Evolutionary conservation across 768 basidiomycete genomes (phyloP), one percentile per base, ranked within the genome.

Genomic region (Podaxis rugospora): DNA sequence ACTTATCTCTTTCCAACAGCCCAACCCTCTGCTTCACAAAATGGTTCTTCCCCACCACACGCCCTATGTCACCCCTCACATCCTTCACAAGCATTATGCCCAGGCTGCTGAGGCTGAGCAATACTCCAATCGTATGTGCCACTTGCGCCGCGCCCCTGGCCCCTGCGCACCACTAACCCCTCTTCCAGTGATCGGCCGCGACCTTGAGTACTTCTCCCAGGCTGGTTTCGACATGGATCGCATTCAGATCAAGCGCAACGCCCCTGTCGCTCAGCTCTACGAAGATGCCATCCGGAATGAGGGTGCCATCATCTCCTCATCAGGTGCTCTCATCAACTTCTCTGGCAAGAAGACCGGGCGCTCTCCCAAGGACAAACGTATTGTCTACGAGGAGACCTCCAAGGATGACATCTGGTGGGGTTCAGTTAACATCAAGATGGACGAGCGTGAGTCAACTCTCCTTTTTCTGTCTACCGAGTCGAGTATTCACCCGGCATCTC

Each of bases 401-500:
- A 97, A 94, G 76, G 94, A 98, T 71, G 86, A 98, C 64, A 90
- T 99, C 73, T 99, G 97, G 95, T 98, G 97, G 97, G 96, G 97
- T 42, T 89, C 93, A 32, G 95, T 98, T 68, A 99, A 99, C 80
- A 98, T 98, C 78, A 96, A 97, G 82, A 91, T 96, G 89, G 95
- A 97, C 71, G 92, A 93, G 71, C 92, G 91, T 91, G 70, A 64
- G 90, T 81, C 51, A 37, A 3, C 3, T 27, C 1, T 27, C 14
- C 14, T 25, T 39, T 39, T 57, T 23, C 9, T 7, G 58, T 32
- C 54, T 53, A 47, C 25, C 55, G 35, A 55, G 16, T 52, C 58
- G 57, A 27, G 27, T 46, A 51, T 23, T 51, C 63, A 25, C 51
- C 16, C 57, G 54, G 53, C 25, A 27, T 40, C 62, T 23, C 54